These are phyloP conservation scores for Penicillium egyptiacum DNA, from an alignment of 495 filamentous ascomycete genomes.

Conservation along the genomic window DNA sequence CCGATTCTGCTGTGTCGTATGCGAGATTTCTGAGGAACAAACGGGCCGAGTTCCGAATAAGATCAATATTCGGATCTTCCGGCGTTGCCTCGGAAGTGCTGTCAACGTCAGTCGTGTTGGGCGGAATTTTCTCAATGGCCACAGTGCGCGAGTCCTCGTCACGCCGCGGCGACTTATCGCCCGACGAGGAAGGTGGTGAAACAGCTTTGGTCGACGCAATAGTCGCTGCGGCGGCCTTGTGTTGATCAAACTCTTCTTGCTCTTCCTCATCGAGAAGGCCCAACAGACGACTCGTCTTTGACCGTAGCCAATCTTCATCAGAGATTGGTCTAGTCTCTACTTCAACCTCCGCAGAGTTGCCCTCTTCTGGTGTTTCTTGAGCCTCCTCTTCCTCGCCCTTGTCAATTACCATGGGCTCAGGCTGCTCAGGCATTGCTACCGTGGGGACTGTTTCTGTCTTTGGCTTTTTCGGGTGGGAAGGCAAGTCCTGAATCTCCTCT, in stretches of 20 bases:
- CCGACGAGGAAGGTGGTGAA: background rate
- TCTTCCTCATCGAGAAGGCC: slow-evolving; percentile 75
- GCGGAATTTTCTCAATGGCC: slow-evolving; percentile 22
- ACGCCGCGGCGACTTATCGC: slow-evolving; percentile 3
- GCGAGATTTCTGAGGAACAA: slow-evolving; percentile 88
- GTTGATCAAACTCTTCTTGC: slow-evolving; percentile 36
- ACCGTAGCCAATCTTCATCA: slow-evolving; percentile 91
- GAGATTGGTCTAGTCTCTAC: slow-evolving; percentile 32
- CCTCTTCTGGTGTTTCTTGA: slow-evolving; percentile 23
- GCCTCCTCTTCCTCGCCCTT: slow-evolving; percentile 18
- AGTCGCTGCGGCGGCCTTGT: slow-evolving; percentile 19
- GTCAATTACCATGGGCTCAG: slow-evolving; percentile 33
- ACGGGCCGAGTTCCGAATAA: slow-evolving; percentile 54
- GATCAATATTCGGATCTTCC: slow-evolving; percentile 42
- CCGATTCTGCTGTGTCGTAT: slow-evolving; percentile 75
- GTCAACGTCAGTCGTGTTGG: slow-evolving; percentile 26
- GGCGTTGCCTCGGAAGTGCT: slow-evolving; percentile 21
- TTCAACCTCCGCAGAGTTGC: slow-evolving; percentile 19
- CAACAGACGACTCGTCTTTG: slow-evolving; percentile 84
- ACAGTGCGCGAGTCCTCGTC: slow-evolving; percentile 28
- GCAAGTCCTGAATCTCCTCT: slow-evolving; percentile 37
- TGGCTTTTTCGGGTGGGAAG: slow-evolving; percentile 46
- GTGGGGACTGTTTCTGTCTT: slow-evolving; percentile 27
- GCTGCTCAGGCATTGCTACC: slow-evolving; percentile 9
- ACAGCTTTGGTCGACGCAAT: slow-evolving; percentile 5